These are phyloP conservation scores for Furculomyces boomerangus DNA, from an alignment of 371 early-diverging fungal genomes.

Conservation along the genomic window DNA sequence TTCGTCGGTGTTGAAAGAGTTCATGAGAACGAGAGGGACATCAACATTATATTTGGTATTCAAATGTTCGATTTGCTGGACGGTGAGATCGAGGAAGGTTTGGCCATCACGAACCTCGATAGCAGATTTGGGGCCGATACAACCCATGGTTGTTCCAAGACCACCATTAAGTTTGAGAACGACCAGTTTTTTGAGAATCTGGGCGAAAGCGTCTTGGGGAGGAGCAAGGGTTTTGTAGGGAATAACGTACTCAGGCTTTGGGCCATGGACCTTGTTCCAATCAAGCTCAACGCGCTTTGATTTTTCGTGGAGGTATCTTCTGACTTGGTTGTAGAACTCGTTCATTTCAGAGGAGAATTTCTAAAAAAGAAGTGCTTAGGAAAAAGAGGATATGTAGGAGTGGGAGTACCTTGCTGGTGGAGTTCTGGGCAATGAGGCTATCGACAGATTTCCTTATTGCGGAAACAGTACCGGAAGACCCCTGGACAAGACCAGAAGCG, in stretches of 20 bases:
- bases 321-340: conserved; percentile 77
- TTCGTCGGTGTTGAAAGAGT: conserved; percentile 98
- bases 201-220: conserved; percentile 23
- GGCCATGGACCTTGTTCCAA: conserved; percentile 87
- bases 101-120: conserved; percentile 97
- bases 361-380: neutral
- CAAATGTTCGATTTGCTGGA: conserved; percentile 96
- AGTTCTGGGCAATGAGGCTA: neutral
- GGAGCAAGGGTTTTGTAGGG: conserved; percentile 48
- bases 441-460: neutral
- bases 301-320: conserved; percentile 63
- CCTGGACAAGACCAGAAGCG: too few relatives aligned
- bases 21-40: conserved; percentile 98
- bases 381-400: neutral
- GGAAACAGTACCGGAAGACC: neutral
- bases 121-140: conserved; percentile 98
- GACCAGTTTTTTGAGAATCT: conserved; percentile 73
- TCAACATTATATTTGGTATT: conserved; percentile 74
- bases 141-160: conserved; percentile 99
- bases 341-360: conserved; percentile 53
- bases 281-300: conserved; percentile 50
- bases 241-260: conserved; percentile 68
- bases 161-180: conserved; percentile 99
- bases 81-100: conserved; percentile 97
- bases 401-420: neutral